Conservation (phyloP, 2,329 filamentous ascomycete species). For the Cordyceps farinosa region DNA sequence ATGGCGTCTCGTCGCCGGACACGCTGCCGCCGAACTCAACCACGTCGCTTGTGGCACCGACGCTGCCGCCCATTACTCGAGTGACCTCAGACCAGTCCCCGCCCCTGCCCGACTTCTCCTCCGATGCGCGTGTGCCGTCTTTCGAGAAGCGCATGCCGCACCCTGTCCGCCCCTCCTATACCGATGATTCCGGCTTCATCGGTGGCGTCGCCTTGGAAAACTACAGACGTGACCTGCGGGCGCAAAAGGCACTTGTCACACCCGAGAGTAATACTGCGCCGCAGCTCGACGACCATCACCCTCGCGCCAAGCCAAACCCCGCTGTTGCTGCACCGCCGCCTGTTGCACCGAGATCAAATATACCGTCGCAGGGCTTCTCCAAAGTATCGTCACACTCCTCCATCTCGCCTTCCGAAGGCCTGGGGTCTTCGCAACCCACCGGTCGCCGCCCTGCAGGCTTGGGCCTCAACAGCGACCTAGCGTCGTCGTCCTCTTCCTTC, state of each 20-base stretch:
- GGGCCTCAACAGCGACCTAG: neutral
- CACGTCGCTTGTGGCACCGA: slow-evolving; percentile 42
- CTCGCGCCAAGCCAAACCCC: slow-evolving; percentile 4
- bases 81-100: slow-evolving; percentile 42
- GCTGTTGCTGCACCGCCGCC: slow-evolving; percentile 1
- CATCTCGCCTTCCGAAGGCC: slow-evolving; percentile 7
- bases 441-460: slow-evolving; percentile 9
- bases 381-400: slow-evolving; percentile 6
- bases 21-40: slow-evolving; percentile 33
- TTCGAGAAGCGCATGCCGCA: slow-evolving; percentile 28
- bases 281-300: slow-evolving; percentile 17
- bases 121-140: slow-evolving; percentile 13
- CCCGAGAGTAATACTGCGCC: slow-evolving; percentile 14
- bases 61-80: slow-evolving; percentile 48
- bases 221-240: slow-evolving; percentile 39
- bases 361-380: neutral
- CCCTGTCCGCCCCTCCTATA: slow-evolving; percentile 33
- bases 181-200: slow-evolving; percentile 46
- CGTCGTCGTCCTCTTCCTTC: neutral
- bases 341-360: neutral
- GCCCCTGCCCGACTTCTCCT: slow-evolving; percentile 23
- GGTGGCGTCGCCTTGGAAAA: slow-evolving; percentile 53
- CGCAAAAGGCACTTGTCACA: slow-evolving; percentile 23
- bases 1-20: slow-evolving; percentile 36
- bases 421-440: neutral